Percentiles rank a stretch among this genome's conserved stretches.
These are phyloP conservation scores for Pyrus betulifolia DNA, from an alignment of 306 rosid genomes.

Conservation along the genomic window DNA sequence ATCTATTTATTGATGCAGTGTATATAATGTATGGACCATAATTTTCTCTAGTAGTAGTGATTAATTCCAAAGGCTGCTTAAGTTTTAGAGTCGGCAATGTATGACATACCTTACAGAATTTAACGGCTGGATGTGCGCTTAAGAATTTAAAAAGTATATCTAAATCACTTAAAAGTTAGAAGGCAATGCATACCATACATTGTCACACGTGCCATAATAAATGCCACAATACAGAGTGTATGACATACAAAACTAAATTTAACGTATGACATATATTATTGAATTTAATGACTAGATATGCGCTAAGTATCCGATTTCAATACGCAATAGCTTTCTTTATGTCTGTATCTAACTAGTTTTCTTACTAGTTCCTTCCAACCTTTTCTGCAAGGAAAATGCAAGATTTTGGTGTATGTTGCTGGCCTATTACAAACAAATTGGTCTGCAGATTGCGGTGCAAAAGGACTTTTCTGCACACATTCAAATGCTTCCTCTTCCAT, in stretches of 20 bases:
- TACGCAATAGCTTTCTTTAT: too few relatives aligned
- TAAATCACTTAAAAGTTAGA: too few relatives aligned
- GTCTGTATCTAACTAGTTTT: neutral
- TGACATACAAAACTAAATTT: neutral
- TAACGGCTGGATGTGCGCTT: too few relatives aligned
- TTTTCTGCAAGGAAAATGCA: neutral
- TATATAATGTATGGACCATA: neutral
- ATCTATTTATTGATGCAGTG: neutral
- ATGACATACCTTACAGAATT: too few relatives aligned
- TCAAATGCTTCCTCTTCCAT: slow-evolving; percentile 30
- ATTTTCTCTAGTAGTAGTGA: neutral
- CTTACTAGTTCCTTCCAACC: neutral
- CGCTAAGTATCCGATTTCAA: neutral
- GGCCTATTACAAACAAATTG: neutral
- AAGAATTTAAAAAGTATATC: neutral
- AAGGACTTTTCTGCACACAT: neutral
- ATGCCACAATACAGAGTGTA: neutral
- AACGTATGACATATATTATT: neutral
- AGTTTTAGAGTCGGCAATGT: neutral
- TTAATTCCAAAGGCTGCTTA: neutral
- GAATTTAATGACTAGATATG: neutral
- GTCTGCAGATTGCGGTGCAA: neutral
- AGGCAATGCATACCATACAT: neutral
- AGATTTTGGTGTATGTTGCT: neutral
- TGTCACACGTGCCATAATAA: neutral